phyloP scores from a whole-genome alignment of 1,284 basidiomycete genomes.

The Trametes hirsuta region DNA sequence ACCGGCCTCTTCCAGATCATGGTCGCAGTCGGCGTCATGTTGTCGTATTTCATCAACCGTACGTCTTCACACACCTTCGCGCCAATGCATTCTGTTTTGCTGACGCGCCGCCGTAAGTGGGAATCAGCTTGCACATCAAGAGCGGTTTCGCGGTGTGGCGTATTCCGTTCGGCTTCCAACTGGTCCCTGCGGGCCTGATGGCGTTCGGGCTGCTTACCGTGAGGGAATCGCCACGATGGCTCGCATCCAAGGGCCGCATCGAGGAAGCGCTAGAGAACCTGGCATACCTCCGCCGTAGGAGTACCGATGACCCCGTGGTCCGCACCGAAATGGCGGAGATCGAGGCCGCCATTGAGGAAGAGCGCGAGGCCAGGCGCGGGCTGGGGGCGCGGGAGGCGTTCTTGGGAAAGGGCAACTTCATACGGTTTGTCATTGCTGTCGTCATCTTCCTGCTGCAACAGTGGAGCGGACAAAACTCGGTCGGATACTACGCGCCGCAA shows the following conservation, averaged over 20 bases:
- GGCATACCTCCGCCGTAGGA: slow-evolving; percentile 61
- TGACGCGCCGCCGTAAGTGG: slow-evolving; percentile 45
- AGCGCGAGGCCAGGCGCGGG: slow-evolving; percentile 56
- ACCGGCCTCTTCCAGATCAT: slow-evolving; percentile 84
- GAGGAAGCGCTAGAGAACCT: slow-evolving; percentile 39
- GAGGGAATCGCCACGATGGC: slow-evolving; percentile 47
- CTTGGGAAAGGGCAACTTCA: slow-evolving; percentile 73
- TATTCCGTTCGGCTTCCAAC: slow-evolving; percentile 76
- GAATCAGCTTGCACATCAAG: slow-evolving; percentile 57
- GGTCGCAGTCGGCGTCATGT: slow-evolving; percentile 76
- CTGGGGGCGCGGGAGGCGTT: slow-evolving; percentile 67
- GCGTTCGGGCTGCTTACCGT: slow-evolving; percentile 71
- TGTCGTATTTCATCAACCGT: slow-evolving; percentile 81
- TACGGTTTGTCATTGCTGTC: slow-evolving; percentile 71
- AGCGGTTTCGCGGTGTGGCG: slow-evolving; percentile 62
- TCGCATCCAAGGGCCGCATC: slow-evolving; percentile 39
- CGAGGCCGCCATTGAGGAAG: slow-evolving; percentile 67
- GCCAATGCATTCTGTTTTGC: not conserved
- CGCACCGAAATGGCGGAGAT: slow-evolving; percentile 63
- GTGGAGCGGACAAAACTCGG: slow-evolving; percentile 63
- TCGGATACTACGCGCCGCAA: slow-evolving; percentile 80
- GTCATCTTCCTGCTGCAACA: slow-evolving; percentile 66
- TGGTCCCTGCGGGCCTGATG: slow-evolving; percentile 82
- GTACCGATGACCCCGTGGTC: slow-evolving; percentile 50
- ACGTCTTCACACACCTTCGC: slow-evolving; percentile 23